Percentiles rank a stretch among this genome's conserved stretches.
phyloP scores from a whole-genome alignment of 345 rosid genomes.

The Eucalyptus pauciflora region DNA sequence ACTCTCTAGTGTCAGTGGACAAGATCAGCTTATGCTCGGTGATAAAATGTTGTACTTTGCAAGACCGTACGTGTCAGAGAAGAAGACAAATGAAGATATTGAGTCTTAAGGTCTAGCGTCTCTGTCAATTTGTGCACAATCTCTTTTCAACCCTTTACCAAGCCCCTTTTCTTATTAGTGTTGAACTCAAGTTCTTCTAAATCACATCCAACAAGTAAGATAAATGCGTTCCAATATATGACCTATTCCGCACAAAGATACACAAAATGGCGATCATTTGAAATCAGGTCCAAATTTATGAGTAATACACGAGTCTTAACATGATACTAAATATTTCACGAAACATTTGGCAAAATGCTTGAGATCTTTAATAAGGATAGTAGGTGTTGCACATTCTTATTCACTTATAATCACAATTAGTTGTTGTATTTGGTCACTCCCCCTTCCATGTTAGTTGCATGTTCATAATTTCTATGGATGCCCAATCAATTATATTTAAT shows the following conservation, averaged over 20 bases:
- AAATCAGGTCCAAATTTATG: not conserved
- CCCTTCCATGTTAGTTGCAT: not conserved
- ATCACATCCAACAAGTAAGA: not conserved
- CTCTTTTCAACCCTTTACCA: no score
- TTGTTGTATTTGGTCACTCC: not conserved
- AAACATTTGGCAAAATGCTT: not conserved
- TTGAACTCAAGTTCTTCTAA: not conserved
- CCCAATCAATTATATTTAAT: not conserved
- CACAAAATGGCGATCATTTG: not conserved
- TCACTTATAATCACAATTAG: not conserved
- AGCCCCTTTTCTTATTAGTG: no score
- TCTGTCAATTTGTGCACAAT: no score
- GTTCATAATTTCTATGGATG: not conserved
- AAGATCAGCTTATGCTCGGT: no score
- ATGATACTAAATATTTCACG: not conserved
- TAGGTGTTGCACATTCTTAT: not conserved
- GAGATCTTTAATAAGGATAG: not conserved
- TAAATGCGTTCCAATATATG: not conserved
- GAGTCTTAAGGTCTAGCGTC: no score
- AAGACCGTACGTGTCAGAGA: no score
- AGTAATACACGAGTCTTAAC: no score
- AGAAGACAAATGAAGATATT: no score
- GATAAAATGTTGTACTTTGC: no score
- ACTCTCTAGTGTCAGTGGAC: no score
- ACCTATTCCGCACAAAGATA: not conserved